Evolutionary conservation across 345 rosid genomes (phyloP).

Genomic region (Eutrema yunnanense): DNA sequence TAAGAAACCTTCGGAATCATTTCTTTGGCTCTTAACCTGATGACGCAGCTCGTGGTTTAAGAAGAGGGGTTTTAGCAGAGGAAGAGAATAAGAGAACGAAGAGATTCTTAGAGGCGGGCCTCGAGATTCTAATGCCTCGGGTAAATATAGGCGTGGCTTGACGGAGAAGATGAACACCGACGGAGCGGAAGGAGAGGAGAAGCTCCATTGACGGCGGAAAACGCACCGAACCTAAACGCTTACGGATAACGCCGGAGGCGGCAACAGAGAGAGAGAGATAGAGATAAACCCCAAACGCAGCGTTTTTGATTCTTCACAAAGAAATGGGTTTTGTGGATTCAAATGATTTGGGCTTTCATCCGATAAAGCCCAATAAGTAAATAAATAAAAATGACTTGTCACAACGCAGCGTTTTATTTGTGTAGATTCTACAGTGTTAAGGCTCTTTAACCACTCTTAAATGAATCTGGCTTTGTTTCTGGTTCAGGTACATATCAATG

Average conservation of each 20-base stretch:
- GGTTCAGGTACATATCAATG: neutral
- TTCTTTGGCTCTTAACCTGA: slow-evolving; percentile 24
- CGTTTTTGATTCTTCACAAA: neutral
- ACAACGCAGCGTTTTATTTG: slow-evolving; percentile 1
- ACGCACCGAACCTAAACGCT: neutral
- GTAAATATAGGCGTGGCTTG: neutral
- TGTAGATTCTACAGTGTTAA: neutral
- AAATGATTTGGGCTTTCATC: neutral
- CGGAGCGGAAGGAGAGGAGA: slow-evolving; percentile 23
- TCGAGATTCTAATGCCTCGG: slow-evolving; percentile 3
- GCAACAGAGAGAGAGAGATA: neutral
- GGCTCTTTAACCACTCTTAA: neutral
- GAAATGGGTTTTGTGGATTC: neutral
- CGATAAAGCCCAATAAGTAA: neutral
- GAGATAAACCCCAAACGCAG: neutral
- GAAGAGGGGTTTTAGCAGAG: slow-evolving; percentile 34
- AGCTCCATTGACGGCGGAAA: slow-evolving; percentile 3
- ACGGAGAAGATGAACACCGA: slow-evolving; percentile 20
- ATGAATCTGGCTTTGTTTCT: slow-evolving; percentile 9
- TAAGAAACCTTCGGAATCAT: neutral
- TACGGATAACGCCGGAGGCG: slow-evolving; percentile 18
- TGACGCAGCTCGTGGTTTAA: slow-evolving; percentile 37
- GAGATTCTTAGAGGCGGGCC: slow-evolving; percentile 19
- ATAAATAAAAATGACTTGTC: neutral
- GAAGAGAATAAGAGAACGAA: slow-evolving; percentile 24